Evolutionary conservation across 164 flowering plant species (phyloP).

Genomic region (Piper betle): DNA sequence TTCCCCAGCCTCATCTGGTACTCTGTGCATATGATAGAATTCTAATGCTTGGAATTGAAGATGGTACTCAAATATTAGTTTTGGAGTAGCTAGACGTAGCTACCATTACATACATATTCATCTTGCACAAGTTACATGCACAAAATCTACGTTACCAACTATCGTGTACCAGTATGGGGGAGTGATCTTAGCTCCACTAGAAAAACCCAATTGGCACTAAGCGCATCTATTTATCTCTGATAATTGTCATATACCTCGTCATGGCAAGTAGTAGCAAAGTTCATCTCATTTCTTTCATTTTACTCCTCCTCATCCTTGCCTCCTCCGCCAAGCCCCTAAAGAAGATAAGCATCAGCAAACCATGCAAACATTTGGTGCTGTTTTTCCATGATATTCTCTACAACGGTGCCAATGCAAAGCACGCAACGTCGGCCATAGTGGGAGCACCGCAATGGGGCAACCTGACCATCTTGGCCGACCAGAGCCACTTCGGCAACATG

Average conservation of each 20-base stretch:
- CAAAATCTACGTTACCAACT: too few species aligned
- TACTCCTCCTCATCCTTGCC: background rate
- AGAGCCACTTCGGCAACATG: slow-evolving; percentile 44
- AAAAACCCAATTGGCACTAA: too few species aligned
- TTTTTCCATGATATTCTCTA: background rate
- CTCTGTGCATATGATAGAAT: too few species aligned
- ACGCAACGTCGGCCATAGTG: slow-evolving; percentile 53
- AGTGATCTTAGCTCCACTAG: too few species aligned
- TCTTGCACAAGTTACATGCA: too few species aligned
- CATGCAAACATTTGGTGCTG: background rate
- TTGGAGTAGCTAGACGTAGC: too few species aligned
- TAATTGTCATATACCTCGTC: background rate
- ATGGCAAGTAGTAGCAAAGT: background rate
- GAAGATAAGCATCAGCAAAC: background rate
- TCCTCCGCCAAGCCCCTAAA: background rate
- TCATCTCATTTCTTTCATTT: background rate
- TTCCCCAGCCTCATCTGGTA: too few species aligned
- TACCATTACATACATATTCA: too few species aligned
- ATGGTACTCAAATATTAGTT: too few species aligned
- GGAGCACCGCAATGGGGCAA: slow-evolving; percentile 53
- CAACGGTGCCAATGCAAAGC: background rate
- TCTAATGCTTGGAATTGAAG: too few species aligned
- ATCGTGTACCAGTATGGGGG: too few species aligned
- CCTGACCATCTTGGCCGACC: slow-evolving; percentile 30
- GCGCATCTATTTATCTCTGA: too few species aligned